Evolutionary conservation across 164 flowering plant species (phyloP).

Genomic region (Piper betle): DNA sequence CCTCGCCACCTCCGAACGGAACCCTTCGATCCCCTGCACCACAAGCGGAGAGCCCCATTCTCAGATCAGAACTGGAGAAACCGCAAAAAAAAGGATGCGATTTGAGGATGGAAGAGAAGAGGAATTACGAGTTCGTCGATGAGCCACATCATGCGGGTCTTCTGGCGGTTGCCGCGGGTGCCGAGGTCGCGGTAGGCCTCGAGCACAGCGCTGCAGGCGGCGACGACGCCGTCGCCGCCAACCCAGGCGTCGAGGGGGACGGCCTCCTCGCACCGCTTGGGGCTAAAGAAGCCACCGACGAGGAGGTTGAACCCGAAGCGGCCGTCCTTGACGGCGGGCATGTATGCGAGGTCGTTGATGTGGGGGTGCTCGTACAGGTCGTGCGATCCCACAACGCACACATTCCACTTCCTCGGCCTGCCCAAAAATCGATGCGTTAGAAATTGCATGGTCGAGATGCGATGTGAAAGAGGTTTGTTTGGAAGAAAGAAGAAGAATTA

Average conservation of each 20-base stretch:
- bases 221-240: constrained; percentile 62
- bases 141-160: constrained; percentile 96
- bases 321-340: constrained; percentile 83
- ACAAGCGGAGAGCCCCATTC: background rate
- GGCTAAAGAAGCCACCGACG: constrained; percentile 94
- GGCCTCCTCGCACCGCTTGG: constrained; percentile 88
- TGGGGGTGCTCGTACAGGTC: constrained; percentile 98
- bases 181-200: constrained; percentile 91
- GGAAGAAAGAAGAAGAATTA: background rate
- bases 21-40: constrained; percentile 73
- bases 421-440: background rate
- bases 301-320: constrained; percentile 81
- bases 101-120: background rate
- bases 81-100: background rate
- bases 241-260: constrained; percentile 95
- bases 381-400: constrained; percentile 83
- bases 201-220: constrained; percentile 62
- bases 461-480: background rate
- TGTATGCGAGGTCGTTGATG: constrained; percentile 94
- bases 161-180: constrained; percentile 81
- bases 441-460: background rate
- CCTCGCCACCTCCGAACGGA: constrained; percentile 74
- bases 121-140: constrained; percentile 88
- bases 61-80: constrained; percentile 8
- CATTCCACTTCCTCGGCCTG: constrained; percentile 99